Percentiles rank a stretch among this genome's conserved stretches.
These are phyloP conservation scores for Dispira simplex DNA, from an alignment of 192 early-diverging fungal species.

Conservation along the genomic window DNA sequence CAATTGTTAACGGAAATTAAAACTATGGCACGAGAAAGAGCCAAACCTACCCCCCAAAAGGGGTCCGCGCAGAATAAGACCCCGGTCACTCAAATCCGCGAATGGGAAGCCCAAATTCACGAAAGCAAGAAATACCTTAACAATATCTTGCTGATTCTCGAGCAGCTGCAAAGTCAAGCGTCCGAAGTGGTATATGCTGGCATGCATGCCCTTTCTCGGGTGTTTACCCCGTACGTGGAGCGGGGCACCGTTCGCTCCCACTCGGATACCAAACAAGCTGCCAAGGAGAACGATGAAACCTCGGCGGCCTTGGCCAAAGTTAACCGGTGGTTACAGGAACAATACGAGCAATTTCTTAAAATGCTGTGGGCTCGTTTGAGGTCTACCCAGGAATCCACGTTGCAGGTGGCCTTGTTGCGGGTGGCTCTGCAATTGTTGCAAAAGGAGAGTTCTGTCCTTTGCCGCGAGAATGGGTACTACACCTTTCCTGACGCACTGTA, in stretches of 20 bases:
- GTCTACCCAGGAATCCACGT: no score
- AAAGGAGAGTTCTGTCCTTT: conserved; percentile 34
- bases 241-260: conserved; percentile 24
- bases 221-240: conserved; percentile 31
- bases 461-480: conserved; percentile 20
- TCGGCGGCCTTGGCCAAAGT: conserved; percentile 39
- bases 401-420: conserved; percentile 47
- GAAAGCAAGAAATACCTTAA: conserved; percentile 58
- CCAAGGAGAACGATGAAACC: conserved; percentile 19
- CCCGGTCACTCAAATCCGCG: conserved; percentile 23
- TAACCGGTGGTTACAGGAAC: conserved; percentile 56
- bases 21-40: no score
- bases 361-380: conserved; percentile 19
- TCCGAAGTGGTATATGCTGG: conserved; percentile 47
- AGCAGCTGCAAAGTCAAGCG: conserved; percentile 27
- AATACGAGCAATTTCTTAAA: conserved; percentile 52
- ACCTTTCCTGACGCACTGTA: conserved; percentile 62
- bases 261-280: conserved; percentile 27
- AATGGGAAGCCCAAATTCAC: conserved; percentile 44
- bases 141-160: conserved; percentile 48
- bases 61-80: no score
- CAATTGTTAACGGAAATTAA: no score
- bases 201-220: conserved; percentile 53
- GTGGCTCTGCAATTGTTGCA: conserved; percentile 53
- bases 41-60: no score